These are phyloP conservation scores for Wickerhamiella kazuoi DNA, from an alignment of 805 yeast species.

Conservation along the genomic window DNA sequence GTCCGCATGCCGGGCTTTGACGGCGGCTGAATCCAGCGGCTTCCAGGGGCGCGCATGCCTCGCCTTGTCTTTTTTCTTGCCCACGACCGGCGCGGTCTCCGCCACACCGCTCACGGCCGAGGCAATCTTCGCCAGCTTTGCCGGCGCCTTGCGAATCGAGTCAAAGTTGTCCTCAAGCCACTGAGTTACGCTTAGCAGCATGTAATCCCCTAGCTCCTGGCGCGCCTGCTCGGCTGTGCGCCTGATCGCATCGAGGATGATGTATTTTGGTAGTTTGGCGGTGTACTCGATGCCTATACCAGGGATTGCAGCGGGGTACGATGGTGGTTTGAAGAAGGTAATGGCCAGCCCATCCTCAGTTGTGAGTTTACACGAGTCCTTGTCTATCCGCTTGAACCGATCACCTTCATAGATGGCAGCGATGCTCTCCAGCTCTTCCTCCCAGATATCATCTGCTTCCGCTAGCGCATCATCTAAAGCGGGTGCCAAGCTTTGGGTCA, in stretches of 20 bases:
- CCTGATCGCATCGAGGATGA: slow-evolving; percentile 20
- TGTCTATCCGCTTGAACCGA: slow-evolving; percentile 13
- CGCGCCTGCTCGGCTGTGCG: slow-evolving; percentile 19
- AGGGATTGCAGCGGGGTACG: slow-evolving; percentile 51
- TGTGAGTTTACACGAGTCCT: slow-evolving; percentile 4
- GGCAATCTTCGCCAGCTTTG: slow-evolving; percentile 34
- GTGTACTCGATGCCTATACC: slow-evolving; percentile 42
- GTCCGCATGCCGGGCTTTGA: slow-evolving; percentile 23
- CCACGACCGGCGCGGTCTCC: slow-evolving; percentile 7
- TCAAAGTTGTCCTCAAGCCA: slow-evolving; percentile 55
- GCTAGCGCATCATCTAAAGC: slow-evolving; percentile 1
- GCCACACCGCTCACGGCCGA: slow-evolving; percentile 17
- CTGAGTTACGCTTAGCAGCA: slow-evolving; percentile 50
- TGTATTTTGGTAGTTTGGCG: slow-evolving; percentile 17
- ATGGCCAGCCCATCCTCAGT: slow-evolving; percentile 7
- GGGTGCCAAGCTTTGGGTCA: slow-evolving; percentile 17
- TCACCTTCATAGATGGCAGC: slow-evolving; percentile 42
- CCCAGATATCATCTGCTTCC: slow-evolving; percentile 33
- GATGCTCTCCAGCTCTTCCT: slow-evolving; percentile 56
- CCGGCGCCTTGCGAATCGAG: slow-evolving; percentile 52
- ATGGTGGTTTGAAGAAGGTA: slow-evolving; percentile 27
- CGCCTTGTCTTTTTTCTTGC: neutral
- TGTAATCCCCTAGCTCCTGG: slow-evolving; percentile 45
- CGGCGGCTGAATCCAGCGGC: slow-evolving; percentile 17
- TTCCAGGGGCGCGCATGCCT: slow-evolving; percentile 3